Evolutionary conservation across 257 asterid genomes (phyloP).

Genomic region (Datura wrightii): DNA sequence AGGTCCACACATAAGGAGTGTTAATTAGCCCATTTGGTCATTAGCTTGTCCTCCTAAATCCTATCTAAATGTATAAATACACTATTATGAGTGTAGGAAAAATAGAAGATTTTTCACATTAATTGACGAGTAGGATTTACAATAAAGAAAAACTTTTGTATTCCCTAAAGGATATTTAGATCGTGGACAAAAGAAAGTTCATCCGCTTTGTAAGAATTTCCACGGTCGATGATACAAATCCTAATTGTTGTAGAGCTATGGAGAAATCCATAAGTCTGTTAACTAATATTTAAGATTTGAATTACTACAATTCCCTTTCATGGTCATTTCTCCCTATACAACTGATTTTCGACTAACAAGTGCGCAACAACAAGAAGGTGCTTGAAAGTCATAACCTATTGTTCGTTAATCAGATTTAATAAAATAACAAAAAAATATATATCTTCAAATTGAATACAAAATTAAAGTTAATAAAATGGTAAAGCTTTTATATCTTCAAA

Average conservation of each 20-base stretch:
- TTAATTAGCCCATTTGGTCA: background rate
- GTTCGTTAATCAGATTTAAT: too few relatives aligned
- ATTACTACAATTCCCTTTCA: background rate
- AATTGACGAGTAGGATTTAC: too few relatives aligned
- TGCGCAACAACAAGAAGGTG: too few relatives aligned
- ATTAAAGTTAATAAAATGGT: too few relatives aligned
- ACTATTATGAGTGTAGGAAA: background rate
- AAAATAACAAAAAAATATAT: too few relatives aligned
- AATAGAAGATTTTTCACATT: background rate
- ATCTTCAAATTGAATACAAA: too few relatives aligned
- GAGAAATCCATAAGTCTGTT: background rate
- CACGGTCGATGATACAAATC: background rate
- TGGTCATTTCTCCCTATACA: too few relatives aligned
- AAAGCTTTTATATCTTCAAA: too few relatives aligned
- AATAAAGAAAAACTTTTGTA: background rate
- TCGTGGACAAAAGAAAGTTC: background rate
- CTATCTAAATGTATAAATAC: background rate
- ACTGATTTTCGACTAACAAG: too few relatives aligned
- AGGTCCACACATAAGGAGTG: background rate
- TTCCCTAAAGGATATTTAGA: background rate
- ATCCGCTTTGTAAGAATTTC: background rate
- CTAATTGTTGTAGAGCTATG: background rate
- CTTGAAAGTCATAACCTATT: too few relatives aligned
- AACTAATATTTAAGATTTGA: background rate
- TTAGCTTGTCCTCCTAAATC: background rate